phyloP scores from a whole-genome alignment of 1,284 basidiomycete genomes.

The Cutaneotrichosporon dermatis region DNA sequence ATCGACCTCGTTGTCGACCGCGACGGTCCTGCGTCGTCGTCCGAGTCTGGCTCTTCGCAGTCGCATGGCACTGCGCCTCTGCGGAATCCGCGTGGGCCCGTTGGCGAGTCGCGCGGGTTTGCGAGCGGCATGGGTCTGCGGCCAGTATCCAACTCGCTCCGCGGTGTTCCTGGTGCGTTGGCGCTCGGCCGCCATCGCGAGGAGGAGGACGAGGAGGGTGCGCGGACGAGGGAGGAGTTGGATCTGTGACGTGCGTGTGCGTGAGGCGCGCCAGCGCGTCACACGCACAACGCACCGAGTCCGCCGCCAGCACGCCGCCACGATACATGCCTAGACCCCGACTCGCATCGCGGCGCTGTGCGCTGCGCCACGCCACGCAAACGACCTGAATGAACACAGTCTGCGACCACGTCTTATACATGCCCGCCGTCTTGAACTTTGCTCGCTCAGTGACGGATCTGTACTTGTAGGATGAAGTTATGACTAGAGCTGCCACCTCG shows the following conservation, averaged over 20 bases:
- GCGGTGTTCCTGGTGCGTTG: slow-evolving; percentile 17
- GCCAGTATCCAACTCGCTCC: slow-evolving; percentile 16
- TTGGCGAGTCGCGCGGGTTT: slow-evolving; percentile 36
- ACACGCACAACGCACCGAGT: no score
- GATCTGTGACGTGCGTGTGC: slow-evolving; percentile 2
- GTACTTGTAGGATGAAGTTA: slow-evolving; percentile 5
- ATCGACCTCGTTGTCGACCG: no score
- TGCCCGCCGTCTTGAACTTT: slow-evolving; percentile 7
- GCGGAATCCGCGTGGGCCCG: slow-evolving; percentile 43
- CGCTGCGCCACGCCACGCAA: neutral
- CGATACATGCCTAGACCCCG: neutral
- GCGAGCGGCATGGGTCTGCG: slow-evolving; percentile 7
- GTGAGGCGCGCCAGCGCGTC: no score
- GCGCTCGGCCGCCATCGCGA: slow-evolving; percentile 27
- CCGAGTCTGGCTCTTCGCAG: slow-evolving; percentile 5
- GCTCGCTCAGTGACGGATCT: slow-evolving; percentile 1
- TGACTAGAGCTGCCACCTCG: neutral
- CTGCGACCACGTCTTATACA: slow-evolving; percentile 4
- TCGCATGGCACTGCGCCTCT: slow-evolving; percentile 24
- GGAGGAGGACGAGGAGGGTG: slow-evolving; percentile 34
- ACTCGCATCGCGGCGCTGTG: no score
- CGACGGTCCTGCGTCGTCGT: neutral
- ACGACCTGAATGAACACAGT: slow-evolving; percentile 4
- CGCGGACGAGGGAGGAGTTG: slow-evolving; percentile 20
- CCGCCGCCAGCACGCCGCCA: neutral